phyloP scores from a whole-genome alignment of 2,329 filamentous ascomycete species.

The Grosmannia penicillata region DNA sequence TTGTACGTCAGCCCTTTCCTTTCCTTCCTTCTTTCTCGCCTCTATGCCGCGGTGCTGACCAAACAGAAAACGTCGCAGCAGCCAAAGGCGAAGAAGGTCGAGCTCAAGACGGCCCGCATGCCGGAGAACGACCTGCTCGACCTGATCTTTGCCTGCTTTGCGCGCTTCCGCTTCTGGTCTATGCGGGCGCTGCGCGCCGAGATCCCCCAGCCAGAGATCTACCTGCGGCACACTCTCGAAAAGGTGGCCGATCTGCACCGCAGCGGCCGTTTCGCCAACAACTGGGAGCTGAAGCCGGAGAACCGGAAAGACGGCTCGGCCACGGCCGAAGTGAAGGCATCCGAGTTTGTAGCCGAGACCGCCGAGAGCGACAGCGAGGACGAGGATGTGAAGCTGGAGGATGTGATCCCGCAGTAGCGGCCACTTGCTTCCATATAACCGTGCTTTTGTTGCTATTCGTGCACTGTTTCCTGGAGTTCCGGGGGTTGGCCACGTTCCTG shows the following conservation, averaged over 20 bases:
- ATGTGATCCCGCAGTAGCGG: constrained; percentile 33
- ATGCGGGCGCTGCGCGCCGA: constrained; percentile 68
- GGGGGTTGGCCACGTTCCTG: too few species aligned
- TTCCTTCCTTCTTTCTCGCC: neutral
- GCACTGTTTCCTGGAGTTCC: too few species aligned
- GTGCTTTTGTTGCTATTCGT: too few species aligned
- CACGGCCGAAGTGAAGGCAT: constrained; percentile 35
- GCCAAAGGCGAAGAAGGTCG: constrained; percentile 45
- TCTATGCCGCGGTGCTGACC: neutral
- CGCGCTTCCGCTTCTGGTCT: constrained; percentile 82
- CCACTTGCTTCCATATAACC: neutral
- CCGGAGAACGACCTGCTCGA: constrained; percentile 79
- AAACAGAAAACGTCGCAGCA: constrained; percentile 34
- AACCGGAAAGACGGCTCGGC: constrained; percentile 39
- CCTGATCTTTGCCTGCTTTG: constrained; percentile 70
- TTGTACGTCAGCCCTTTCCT: constrained; percentile 35
- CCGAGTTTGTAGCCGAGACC: constrained; percentile 23
- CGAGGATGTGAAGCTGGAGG: constrained; percentile 62
- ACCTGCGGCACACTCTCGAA: constrained; percentile 71
- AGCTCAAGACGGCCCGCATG: constrained; percentile 82
- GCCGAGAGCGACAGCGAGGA: constrained; percentile 39
- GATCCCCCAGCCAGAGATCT: constrained; percentile 82
- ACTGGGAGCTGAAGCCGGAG: constrained; percentile 67
- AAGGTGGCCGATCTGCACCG: constrained; percentile 73
- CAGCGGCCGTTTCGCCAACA: constrained; percentile 70